Conservation (phyloP, 129 eudicot species). For the Erigeron canadensis region DNA sequence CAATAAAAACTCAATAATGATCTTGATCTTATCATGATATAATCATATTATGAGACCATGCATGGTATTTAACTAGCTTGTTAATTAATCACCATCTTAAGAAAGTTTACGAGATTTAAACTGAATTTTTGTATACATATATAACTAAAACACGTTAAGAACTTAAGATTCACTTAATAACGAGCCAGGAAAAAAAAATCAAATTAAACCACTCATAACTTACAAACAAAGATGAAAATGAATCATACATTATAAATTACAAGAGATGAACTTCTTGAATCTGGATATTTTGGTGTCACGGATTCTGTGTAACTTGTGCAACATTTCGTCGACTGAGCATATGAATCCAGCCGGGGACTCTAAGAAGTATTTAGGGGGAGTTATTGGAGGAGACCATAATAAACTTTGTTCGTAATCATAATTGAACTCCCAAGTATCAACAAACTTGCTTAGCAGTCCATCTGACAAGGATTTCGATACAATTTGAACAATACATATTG, state of each 20-base stretch:
- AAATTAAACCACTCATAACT: not conserved
- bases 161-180: slow-evolving; percentile 9
- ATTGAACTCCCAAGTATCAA: slow-evolving; percentile 49
- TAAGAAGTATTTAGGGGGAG: slow-evolving; percentile 41
- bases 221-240: not conserved
- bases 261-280: slow-evolving; percentile 24
- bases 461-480: slow-evolving; percentile 60
- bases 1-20: no score
- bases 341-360: slow-evolving; percentile 33
- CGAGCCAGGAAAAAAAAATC: not conserved
- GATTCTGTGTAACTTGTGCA: slow-evolving; percentile 27
- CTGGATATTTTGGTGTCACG: slow-evolving; percentile 26
- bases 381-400: slow-evolving; percentile 60
- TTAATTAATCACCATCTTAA: no score
- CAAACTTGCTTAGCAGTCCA: slow-evolving; percentile 49
- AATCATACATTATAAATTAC: slow-evolving; percentile 27
- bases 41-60: no score
- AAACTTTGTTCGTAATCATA: slow-evolving; percentile 47
- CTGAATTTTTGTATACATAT: no score
- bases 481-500: slow-evolving; percentile 36
- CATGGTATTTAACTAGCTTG: no score
- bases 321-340: slow-evolving; percentile 34
- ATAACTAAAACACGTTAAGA: not conserved
- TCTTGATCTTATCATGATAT: no score
- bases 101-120: no score